A percentile compares a stretch with the other conserved stretches of the same genome.
These are phyloP conservation scores for Boletus fagicola DNA, from an alignment of 768 basidiomycete genomes.

Conservation along the genomic window DNA sequence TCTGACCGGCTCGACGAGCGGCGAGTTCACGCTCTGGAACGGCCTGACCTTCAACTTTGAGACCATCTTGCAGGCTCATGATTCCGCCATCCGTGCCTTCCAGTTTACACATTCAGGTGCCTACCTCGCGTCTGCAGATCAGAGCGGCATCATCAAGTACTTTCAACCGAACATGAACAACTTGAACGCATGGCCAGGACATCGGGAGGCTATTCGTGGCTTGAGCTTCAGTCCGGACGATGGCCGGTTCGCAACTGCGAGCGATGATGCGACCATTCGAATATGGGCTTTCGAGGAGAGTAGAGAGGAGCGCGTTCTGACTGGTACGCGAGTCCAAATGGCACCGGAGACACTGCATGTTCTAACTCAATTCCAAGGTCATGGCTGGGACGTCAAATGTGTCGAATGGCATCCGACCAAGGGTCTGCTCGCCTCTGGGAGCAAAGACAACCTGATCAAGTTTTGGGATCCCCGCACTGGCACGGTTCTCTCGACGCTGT, in stretches of 20 bases:
- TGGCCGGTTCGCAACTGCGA: conserved; percentile 86
- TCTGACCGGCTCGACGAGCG: conserved; percentile 92
- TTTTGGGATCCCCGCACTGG: conserved; percentile 99
- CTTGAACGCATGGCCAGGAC: conserved; percentile 88
- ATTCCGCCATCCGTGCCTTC: conserved; percentile 88
- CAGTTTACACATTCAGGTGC: conserved; percentile 91
- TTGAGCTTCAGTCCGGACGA: conserved; percentile 93
- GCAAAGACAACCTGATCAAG: conserved; percentile 97
- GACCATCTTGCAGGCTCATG: conserved; percentile 98
- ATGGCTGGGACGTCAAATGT: conserved; percentile 98
- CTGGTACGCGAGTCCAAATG: conserved; percentile 46
- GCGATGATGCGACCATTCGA: conserved; percentile 91
- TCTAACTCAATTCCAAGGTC: conserved; percentile 55
- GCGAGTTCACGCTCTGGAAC: conserved; percentile 99
- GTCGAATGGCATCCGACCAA: conserved; percentile 99
- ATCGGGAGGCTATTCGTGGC: conserved; percentile 91
- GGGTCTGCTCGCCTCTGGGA: conserved; percentile 90
- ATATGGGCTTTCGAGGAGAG: conserved; percentile 96
- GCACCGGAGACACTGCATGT: not conserved
- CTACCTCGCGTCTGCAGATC: conserved; percentile 91
- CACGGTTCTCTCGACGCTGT: conserved; percentile 89
- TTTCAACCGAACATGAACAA: conserved; percentile 99
- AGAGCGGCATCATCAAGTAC: conserved; percentile 94
- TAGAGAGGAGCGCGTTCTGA: conserved; percentile 82
- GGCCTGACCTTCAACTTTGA: conserved; percentile 99